phyloP scores from a whole-genome alignment of 2,329 filamentous ascomycete genomes.

The Paecilomyces niveus region DNA sequence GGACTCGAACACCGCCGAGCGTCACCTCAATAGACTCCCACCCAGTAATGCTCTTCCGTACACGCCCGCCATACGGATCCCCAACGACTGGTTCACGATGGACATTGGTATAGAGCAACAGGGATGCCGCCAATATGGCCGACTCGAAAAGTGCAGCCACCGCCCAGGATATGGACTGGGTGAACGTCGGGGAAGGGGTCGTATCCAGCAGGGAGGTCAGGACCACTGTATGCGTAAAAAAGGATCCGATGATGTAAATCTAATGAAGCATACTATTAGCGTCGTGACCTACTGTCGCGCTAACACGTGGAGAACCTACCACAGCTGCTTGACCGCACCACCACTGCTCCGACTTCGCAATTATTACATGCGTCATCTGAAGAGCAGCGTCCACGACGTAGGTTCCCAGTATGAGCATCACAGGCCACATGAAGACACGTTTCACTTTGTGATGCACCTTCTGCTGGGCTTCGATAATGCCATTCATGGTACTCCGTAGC shows the following conservation, averaged over 20 bases:
- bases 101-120: conserved; percentile 59
- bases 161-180: conserved; percentile 75
- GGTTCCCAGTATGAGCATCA: conserved; percentile 63
- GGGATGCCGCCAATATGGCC: conserved; percentile 61
- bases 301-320: conserved; percentile 46
- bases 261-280: conserved; percentile 28
- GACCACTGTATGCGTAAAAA: conserved; percentile 80
- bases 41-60: conserved; percentile 33
- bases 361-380: conserved; percentile 67
- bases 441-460: no score
- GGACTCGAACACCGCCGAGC: conserved; percentile 62
- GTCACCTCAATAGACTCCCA: conserved; percentile 37
- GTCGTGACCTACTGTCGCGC: background rate
- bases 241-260: conserved; percentile 78
- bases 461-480: conserved; percentile 21
- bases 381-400: conserved; percentile 69
- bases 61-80: conserved; percentile 36
- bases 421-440: conserved; percentile 68
- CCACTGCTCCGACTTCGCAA: conserved; percentile 59
- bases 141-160: conserved; percentile 66
- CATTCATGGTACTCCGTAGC: conserved; percentile 41
- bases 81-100: conserved; percentile 58
- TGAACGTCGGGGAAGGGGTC: conserved; percentile 68
- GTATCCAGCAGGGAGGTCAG: conserved; percentile 82
- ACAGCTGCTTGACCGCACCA: conserved; percentile 75